These are phyloP conservation scores for Claviceps capensis DNA, from an alignment of 2,329 filamentous ascomycete species.

Conservation along the genomic window DNA sequence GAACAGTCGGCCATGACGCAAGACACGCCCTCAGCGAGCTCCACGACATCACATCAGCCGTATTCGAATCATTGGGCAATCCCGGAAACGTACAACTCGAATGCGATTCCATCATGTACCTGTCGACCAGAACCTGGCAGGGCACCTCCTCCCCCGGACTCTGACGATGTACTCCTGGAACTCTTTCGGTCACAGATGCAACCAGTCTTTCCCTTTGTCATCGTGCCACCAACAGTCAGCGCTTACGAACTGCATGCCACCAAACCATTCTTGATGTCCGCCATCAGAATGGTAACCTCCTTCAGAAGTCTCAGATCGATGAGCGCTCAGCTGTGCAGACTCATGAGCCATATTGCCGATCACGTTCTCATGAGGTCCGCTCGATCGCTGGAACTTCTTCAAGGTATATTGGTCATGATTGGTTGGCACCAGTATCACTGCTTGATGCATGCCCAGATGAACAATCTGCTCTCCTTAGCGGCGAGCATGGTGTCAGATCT, in stretches of 20 bases:
- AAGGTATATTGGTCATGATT: conserved; percentile 34
- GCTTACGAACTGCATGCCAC: conserved; percentile 23
- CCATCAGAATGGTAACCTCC: conserved; percentile 36
- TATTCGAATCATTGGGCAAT: conserved; percentile 17
- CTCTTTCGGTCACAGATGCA: conserved; percentile 30
- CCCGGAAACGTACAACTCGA: conserved; percentile 30
- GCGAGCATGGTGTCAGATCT: conserved; percentile 33
- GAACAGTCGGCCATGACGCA: conserved; percentile 14
- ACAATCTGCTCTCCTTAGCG: conserved; percentile 35
- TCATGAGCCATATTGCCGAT: conserved; percentile 33
- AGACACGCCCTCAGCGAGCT: conserved; percentile 11
- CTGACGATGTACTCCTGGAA: conserved; percentile 31
- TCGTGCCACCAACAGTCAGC: conserved; percentile 23
- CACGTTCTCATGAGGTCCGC: conserved; percentile 35
- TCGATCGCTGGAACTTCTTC: conserved; percentile 34
- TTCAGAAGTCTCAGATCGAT: conserved; percentile 32
- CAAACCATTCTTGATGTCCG: conserved; percentile 34
- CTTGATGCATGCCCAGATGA: conserved; percentile 37
- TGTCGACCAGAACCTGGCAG: conserved; percentile 29
- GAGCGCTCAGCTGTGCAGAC: conserved; percentile 33
- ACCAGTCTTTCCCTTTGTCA: conserved; percentile 33
- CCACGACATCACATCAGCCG: conserved; percentile 7
- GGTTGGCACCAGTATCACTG: conserved; percentile 42
- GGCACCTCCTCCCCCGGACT: conserved; percentile 25
- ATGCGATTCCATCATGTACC: conserved; percentile 32